Conservation (phyloP, 1,284 basidiomycete species). For the Trichosporon inkin region DNA sequence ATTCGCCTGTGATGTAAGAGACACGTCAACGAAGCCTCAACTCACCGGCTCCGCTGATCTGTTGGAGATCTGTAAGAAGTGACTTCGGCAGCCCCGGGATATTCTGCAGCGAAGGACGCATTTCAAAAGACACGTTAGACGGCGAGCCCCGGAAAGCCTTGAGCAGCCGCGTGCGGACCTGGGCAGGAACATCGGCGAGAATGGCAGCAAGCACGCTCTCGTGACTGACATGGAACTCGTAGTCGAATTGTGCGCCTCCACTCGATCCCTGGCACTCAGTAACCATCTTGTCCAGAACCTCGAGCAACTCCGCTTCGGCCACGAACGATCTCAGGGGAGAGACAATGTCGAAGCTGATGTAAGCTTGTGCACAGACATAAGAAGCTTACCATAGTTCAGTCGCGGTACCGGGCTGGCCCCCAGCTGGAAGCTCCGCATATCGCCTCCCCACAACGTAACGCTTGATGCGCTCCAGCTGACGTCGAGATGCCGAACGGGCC, state of each 20-base stretch:
- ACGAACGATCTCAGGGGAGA: conserved; percentile 46
- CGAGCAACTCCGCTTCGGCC: conserved; percentile 49
- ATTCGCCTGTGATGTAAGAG: conserved; percentile 29
- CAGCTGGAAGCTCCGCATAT: conserved; percentile 51
- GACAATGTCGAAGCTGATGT: conserved; percentile 48
- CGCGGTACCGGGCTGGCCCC: conserved; percentile 43
- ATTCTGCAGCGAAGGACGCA: conserved; percentile 28
- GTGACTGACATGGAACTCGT: conserved; percentile 50
- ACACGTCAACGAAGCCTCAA: not conserved
- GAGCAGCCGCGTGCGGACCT: conserved; percentile 31
- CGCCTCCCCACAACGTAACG: conserved; percentile 77
- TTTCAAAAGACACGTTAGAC: conserved; percentile 22
- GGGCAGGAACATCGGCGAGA: conserved; percentile 35
- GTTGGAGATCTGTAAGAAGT: conserved; percentile 42
- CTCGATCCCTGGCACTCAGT: conserved; percentile 42
- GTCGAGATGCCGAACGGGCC: conserved; percentile 74
- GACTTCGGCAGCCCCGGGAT: conserved; percentile 35
- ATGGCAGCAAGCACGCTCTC: conserved; percentile 42
- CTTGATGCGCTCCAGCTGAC: conserved; percentile 74
- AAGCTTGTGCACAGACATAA: not conserved
- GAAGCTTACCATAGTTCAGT: conserved; percentile 43
- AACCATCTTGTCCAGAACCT: conserved; percentile 49
- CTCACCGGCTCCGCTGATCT: conserved; percentile 58
- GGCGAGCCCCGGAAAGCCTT: conserved; percentile 39
- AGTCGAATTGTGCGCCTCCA: conserved; percentile 35